A percentile compares a stretch with the other conserved stretches of the same genome.
These are phyloP conservation scores for Tremellales sp. DNA, from an alignment of 1,284 basidiomycete genomes.

Conservation along the genomic window DNA sequence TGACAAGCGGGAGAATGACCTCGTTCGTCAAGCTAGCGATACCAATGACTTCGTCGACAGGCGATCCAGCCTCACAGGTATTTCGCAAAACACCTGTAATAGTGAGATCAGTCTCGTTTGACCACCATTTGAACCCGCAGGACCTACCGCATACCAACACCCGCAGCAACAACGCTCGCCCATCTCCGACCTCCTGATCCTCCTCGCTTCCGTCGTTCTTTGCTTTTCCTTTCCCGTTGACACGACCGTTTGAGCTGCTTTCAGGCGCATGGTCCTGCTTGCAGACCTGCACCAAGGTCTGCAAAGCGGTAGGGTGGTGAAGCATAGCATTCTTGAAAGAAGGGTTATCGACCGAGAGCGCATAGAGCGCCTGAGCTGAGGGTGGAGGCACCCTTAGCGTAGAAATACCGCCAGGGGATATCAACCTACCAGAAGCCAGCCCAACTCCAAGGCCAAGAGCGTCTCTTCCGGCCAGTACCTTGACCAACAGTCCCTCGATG, in stretches of 20 bases:
- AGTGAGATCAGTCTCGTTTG: not conserved
- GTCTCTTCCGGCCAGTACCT: slow-evolving; percentile 67
- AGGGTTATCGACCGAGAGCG: slow-evolving; percentile 80
- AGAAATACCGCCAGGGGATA: not conserved
- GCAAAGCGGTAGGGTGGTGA: slow-evolving; percentile 59
- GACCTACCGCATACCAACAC: slow-evolving; percentile 67
- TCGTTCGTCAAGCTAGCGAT: slow-evolving; percentile 52
- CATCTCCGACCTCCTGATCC: slow-evolving; percentile 37
- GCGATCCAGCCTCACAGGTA: slow-evolving; percentile 60
- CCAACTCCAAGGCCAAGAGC: slow-evolving; percentile 66
- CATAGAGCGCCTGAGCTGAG: slow-evolving; percentile 81
- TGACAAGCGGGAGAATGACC: slow-evolving; percentile 67
- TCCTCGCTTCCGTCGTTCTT: slow-evolving; percentile 40
- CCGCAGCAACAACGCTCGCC: slow-evolving; percentile 53
- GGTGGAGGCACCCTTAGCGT: not conserved
- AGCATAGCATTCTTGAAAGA: slow-evolving; percentile 63
- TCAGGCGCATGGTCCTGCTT: slow-evolving; percentile 46
- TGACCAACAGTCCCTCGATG: slow-evolving; percentile 74
- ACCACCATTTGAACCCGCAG: not conserved
- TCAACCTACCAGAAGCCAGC: slow-evolving; percentile 65
- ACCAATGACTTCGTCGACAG: slow-evolving; percentile 59
- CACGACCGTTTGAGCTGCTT: slow-evolving; percentile 5
- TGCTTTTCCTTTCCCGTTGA: slow-evolving; percentile 51
- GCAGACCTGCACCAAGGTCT: slow-evolving; percentile 68
- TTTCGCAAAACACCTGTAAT: slow-evolving; percentile 68